Conservation (phyloP, 2,329 filamentous ascomycete genomes). For the Fusarium pininemorale region DNA sequence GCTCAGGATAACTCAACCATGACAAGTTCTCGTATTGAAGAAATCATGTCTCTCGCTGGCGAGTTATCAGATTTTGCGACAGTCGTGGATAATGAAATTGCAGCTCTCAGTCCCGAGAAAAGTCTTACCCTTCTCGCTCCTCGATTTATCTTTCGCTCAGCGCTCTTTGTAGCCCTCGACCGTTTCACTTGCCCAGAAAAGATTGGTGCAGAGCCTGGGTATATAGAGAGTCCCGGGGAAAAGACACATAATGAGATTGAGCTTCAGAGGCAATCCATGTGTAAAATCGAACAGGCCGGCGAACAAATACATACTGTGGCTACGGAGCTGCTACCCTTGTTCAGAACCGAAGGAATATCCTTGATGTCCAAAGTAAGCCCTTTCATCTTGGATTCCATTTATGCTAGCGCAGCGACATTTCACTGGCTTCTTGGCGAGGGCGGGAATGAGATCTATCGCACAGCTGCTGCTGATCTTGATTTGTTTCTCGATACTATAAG, state of each 20-base stretch:
- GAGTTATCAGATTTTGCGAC: not conserved
- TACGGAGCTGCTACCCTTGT: rapidly evolving
- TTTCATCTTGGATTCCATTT: not conserved
- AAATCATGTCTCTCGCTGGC: not conserved
- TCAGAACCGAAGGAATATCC: not conserved
- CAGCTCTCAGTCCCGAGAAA: rapidly evolving
- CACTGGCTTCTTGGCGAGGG: not conserved
- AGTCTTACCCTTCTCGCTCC: rapidly evolving
- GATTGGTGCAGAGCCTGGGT: not conserved
- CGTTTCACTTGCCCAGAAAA: not conserved
- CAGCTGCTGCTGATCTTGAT: not conserved
- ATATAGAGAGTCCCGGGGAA: not conserved
- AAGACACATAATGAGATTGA: not conserved
- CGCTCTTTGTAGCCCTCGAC: not conserved
- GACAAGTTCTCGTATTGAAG: not conserved
- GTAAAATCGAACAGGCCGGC: not conserved
- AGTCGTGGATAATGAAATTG: not conserved
- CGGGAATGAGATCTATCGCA: not conserved
- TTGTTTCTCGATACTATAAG: rapidly evolving
- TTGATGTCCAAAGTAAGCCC: not conserved
- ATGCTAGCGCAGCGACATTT: not conserved
- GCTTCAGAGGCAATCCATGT: not conserved
- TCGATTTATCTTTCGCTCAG: rapidly evolving
- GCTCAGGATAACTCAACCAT: not conserved
- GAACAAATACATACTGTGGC: not conserved